Evolutionary conservation across 345 rosid species (phyloP).

Genomic region (Dimocarpus longan): DNA sequence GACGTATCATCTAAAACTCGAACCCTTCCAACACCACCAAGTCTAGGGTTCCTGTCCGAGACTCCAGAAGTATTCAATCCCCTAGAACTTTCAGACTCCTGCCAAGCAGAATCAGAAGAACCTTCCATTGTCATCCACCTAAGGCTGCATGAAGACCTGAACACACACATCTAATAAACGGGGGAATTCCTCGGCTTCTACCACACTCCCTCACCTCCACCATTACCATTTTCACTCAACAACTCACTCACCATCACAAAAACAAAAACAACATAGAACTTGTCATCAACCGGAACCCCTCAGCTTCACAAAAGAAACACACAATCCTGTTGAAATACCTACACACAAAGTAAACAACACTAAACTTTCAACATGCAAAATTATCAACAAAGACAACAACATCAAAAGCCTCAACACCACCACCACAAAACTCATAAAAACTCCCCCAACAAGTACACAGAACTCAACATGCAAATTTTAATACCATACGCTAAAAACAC

Average conservation of each 20-base stretch:
- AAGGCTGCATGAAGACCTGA: slow-evolving; percentile 44
- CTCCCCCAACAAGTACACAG: slow-evolving; percentile 13
- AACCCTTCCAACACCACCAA: slow-evolving; percentile 33
- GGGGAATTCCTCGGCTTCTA: slow-evolving; percentile 43
- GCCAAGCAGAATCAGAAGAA: slow-evolving; percentile 74
- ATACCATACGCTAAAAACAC: slow-evolving; percentile 25
- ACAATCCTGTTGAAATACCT: slow-evolving; percentile 24
- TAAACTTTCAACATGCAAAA: slow-evolving; percentile 25
- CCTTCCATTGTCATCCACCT: slow-evolving; percentile 79
- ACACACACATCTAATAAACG: slow-evolving; percentile 39
- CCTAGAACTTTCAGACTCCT: slow-evolving; percentile 57
- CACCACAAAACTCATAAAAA: slow-evolving; percentile 7
- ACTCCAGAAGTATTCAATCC: slow-evolving; percentile 57
- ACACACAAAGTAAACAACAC: slow-evolving; percentile 8
- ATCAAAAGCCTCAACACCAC: slow-evolving; percentile 18
- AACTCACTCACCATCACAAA: slow-evolving; percentile 38
- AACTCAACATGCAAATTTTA: slow-evolving; percentile 21
- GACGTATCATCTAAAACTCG: slow-evolving; percentile 31
- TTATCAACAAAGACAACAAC: slow-evolving; percentile 17
- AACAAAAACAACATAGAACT: slow-evolving; percentile 20
- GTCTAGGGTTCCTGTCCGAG: slow-evolving; percentile 54
- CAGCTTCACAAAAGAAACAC: slow-evolving; percentile 20
- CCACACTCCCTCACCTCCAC: slow-evolving; percentile 37
- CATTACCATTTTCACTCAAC: slow-evolving; percentile 47
- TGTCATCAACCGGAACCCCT: slow-evolving; percentile 18